Base-by-base conservation (phyloP, 768 basidiomycete genomes). In the Boletus vermiculosoides region DNA sequence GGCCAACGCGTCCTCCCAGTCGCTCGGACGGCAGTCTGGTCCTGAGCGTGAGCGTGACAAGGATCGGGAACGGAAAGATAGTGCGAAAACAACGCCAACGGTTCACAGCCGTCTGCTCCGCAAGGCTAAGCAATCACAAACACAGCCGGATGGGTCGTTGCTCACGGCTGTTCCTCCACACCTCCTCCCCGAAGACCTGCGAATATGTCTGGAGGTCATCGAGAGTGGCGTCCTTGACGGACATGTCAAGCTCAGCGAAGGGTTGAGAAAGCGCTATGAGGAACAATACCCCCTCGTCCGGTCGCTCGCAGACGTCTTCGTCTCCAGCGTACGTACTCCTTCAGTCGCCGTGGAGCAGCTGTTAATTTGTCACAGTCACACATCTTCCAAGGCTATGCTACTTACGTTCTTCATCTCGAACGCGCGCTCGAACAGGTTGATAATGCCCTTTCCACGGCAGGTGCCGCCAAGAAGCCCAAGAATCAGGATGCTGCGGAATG, bases 281-380 rank as follows among this genome's bases (percentile, higher is more conserved):
- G 93, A 97, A 63, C 95, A 98, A 63, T 98, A 90, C 68, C 95
- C 95, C 15, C 80, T 98, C 36, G 95, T 98, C 36, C 81, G 95
- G 51, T 90, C 88, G 30, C 80, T 98, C 39, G 94, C 95, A 53
- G 95, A 98, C 65, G 92, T 98, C n/a, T 98, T 98, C 73, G 90
- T 94, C 23, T 83, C 87, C 11, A 93, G 92, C 75, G 94, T 96
- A 70, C 74, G 90, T 80, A 48, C 20, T 67, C 54, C n/a, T 56
- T 50, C 23, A 4, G 50, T 59, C 25, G 47, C 15, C 22, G 7
- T 42, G 45, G 58, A 34, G 55, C 56, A 58, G 31, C 58, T 50
- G 31, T 66, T 69, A 18, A 66, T 67, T 52, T 57, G 62, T 37
- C 53, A 9, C 70, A 96, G 94, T 91, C 93, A 18, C 90, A 93